phyloP scores from a whole-genome alignment of 441 rosid species.

The Erodium moschatum region DNA sequence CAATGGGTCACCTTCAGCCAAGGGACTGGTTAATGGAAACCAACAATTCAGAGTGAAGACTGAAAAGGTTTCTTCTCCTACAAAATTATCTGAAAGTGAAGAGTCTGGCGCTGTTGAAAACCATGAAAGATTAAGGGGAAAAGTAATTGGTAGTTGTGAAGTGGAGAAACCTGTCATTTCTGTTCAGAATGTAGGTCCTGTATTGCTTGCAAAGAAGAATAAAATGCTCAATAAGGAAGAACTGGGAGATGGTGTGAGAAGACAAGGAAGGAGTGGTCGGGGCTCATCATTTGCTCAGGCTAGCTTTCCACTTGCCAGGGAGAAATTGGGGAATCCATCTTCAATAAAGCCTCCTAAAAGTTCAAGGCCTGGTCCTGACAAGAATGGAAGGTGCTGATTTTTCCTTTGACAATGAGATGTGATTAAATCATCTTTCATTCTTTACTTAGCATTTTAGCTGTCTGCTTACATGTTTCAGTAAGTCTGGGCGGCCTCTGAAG shows the following conservation, averaged over 20 bases:
- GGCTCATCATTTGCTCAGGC: slow-evolving; percentile 44
- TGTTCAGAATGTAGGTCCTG: slow-evolving; percentile 45
- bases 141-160: slow-evolving; percentile 43
- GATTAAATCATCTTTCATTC: slow-evolving; percentile 5
- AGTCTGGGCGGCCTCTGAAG: slow-evolving; percentile 76
- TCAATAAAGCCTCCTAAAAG: slow-evolving; percentile 44
- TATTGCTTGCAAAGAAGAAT: slow-evolving; percentile 46
- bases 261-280: slow-evolving; percentile 71
- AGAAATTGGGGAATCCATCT: slow-evolving; percentile 53
- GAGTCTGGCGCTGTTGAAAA: slow-evolving; percentile 80
- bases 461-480: slow-evolving; percentile 43
- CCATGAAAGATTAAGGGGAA: slow-evolving; percentile 48
- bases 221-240: slow-evolving; percentile 48
- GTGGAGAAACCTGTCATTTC: slow-evolving; percentile 33
- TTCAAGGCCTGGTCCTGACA: slow-evolving; percentile 53
- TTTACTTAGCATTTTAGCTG: slow-evolving; percentile 7
- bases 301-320: slow-evolving; percentile 39
- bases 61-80: slow-evolving; percentile 60
- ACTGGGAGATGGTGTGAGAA: slow-evolving; percentile 60
- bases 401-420: slow-evolving; percentile 14
- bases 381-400: slow-evolving; percentile 41
- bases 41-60: slow-evolving; percentile 53
- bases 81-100: slow-evolving; percentile 75
- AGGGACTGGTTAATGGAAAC: slow-evolving; percentile 34
- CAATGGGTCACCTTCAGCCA: slow-evolving; percentile 36